phyloP scores from a whole-genome alignment of 2,329 filamentous ascomycete genomes.

The Colletotrichum sp. region DNA sequence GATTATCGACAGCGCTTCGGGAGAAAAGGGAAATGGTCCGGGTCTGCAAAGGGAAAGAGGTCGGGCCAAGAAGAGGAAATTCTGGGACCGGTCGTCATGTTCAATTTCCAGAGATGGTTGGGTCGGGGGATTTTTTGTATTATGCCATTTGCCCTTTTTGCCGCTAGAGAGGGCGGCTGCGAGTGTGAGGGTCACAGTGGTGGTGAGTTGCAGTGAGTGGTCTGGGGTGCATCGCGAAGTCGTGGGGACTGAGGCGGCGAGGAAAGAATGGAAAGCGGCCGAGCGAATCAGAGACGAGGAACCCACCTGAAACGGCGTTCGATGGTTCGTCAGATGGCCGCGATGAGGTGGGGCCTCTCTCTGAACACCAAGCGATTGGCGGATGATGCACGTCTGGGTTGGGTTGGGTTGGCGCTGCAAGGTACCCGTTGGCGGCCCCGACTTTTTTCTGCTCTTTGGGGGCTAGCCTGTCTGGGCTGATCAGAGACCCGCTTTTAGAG shows the following conservation, averaged over 20 bases:
- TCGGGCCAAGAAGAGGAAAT: not conserved
- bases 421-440: constrained; percentile 8
- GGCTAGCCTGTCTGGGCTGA: not conserved
- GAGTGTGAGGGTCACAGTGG: not conserved
- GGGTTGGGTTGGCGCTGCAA: constrained; percentile 13
- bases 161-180: not conserved
- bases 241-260: not conserved
- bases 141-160: not conserved
- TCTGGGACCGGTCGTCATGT: not conserved
- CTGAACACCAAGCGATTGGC: constrained; percentile 7
- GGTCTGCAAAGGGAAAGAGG: not conserved
- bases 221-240: not conserved
- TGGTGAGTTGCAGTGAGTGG: not conserved
- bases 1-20: not conserved
- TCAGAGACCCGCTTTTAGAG: not conserved
- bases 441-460: not conserved
- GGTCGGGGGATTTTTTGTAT: not conserved
- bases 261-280: not conserved
- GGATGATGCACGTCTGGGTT: constrained; percentile 8
- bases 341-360: not conserved
- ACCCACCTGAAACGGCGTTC: constrained; percentile 8
- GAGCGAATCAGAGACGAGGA: constrained; percentile 9
- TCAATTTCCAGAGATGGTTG: not conserved
- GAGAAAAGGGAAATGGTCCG: not conserved
- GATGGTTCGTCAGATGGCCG: constrained; percentile 15